Percentiles rank a stretch among this genome's conserved stretches.
Evolutionary conservation across 208 protist genomes (phyloP).

Genomic region (Leishmania braziliensis): DNA sequence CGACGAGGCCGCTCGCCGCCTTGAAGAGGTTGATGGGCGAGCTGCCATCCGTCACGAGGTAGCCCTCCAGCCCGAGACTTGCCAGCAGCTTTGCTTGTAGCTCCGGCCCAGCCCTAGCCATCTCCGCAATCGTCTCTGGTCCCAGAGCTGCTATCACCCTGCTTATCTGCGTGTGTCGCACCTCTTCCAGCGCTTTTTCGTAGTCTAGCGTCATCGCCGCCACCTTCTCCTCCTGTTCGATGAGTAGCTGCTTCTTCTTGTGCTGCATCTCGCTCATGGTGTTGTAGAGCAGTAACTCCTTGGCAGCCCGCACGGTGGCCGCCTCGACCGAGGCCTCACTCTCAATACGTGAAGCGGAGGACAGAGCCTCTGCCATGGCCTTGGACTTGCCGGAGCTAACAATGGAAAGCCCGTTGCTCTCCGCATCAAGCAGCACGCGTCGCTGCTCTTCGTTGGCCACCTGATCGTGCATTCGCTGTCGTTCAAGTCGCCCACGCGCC

Average conservation of each 20-base stretch:
- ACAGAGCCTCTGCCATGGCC: slow-evolving; percentile 88
- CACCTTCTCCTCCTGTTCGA: slow-evolving; percentile 51
- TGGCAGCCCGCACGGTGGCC: slow-evolving; percentile 74
- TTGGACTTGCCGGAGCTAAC: slow-evolving; percentile 90
- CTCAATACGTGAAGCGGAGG: slow-evolving; percentile 90
- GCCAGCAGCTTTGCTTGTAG: slow-evolving; percentile 80
- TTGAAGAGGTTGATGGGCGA: slow-evolving; percentile 93
- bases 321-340: slow-evolving; percentile 79
- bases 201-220: slow-evolving; percentile 33
- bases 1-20: slow-evolving; percentile 71
- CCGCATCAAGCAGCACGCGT: slow-evolving; percentile 80
- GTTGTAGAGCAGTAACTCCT: slow-evolving; percentile 56
- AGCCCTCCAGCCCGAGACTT: slow-evolving; percentile 80
- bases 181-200: slow-evolving; percentile 34
- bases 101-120: slow-evolving; percentile 83
- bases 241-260: slow-evolving; percentile 35
- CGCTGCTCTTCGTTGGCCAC: slow-evolving; percentile 90
- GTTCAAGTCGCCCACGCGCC: slow-evolving; percentile 89
- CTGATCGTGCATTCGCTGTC: slow-evolving; percentile 93
- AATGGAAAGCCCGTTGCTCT: slow-evolving; percentile 86
- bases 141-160: slow-evolving; percentile 69
- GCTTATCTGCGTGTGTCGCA: slow-evolving; percentile 56
- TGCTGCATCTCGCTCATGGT: slow-evolving; percentile 58
- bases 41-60: slow-evolving; percentile 93
- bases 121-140: slow-evolving; percentile 73